These are phyloP conservation scores for Microdochium trichocladiopsis DNA, from an alignment of 2,329 filamentous ascomycete genomes.

Conservation along the genomic window DNA sequence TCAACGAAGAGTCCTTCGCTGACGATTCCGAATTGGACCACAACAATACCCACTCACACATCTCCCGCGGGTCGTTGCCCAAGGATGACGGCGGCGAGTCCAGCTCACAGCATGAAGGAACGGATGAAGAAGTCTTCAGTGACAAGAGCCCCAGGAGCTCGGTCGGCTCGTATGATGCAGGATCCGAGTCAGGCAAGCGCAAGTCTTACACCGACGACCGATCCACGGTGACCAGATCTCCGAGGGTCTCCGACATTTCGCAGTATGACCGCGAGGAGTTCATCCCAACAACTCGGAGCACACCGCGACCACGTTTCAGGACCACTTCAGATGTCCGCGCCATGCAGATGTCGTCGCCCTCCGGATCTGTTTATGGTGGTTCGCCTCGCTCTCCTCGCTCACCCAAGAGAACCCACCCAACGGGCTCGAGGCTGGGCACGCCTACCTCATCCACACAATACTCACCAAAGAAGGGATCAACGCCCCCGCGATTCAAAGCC, in stretches of 20 bases:
- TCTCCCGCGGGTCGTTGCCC: constrained; percentile 5
- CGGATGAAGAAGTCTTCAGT: constrained; percentile 52
- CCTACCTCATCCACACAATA: constrained; percentile 43
- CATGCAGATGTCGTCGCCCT: constrained; percentile 65
- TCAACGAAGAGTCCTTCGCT: constrained; percentile 11
- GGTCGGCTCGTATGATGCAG: constrained; percentile 39
- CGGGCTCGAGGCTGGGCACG: constrained; percentile 51
- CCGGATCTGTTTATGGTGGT: constrained; percentile 38
- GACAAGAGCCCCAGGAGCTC: constrained; percentile 51
- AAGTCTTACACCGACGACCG: constrained; percentile 18
- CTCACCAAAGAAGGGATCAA: constrained; percentile 44
- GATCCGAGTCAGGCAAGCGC: constrained; percentile 19
- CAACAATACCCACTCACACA: constrained; percentile 7
- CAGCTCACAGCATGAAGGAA: constrained; percentile 41
- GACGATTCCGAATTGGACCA: constrained; percentile 13
- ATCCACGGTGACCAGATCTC: constrained; percentile 27
- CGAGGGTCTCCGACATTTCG: constrained; percentile 44
- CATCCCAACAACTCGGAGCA: constrained; percentile 47
- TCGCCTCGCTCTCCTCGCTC: constrained; percentile 46
- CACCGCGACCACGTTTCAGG: constrained; percentile 57
- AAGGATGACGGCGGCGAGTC: constrained; percentile 27
- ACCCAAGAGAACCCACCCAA: constrained; percentile 39
- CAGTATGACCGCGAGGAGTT: constrained; percentile 40
- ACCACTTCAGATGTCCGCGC: constrained; percentile 63
- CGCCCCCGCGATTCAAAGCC: constrained; percentile 49